phyloP scores from a whole-genome alignment of 2,329 filamentous ascomycete species.

The Botrytis porri region DNA sequence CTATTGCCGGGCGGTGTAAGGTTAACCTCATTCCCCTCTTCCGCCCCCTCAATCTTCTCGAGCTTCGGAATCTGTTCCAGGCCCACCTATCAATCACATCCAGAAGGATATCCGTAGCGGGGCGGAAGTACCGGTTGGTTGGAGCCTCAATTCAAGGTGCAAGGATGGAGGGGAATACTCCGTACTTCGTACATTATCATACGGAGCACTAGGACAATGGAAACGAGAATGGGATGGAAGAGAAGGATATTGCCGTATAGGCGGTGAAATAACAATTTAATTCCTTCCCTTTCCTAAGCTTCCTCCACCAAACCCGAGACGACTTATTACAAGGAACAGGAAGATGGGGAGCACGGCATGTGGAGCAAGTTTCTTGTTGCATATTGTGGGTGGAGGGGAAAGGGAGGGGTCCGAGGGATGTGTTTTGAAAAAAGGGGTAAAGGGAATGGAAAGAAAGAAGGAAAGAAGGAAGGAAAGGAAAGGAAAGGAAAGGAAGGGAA shows the following conservation, averaged over 20 bases:
- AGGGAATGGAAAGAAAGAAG: no score
- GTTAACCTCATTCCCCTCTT: background rate
- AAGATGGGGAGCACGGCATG: background rate
- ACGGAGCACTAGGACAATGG: no score
- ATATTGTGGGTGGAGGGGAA: background rate
- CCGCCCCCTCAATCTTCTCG: background rate
- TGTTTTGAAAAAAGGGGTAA: background rate
- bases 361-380: background rate
- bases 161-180: background rate
- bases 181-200: no score
- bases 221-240: background rate
- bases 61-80: background rate
- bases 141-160: background rate
- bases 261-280: background rate
- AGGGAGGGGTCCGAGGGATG: background rate
- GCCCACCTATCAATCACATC: background rate
- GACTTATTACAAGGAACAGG: background rate
- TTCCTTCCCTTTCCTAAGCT: background rate
- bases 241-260: background rate
- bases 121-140: background rate
- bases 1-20: constrained; percentile 3
- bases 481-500: fast-evolving
- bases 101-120: background rate
- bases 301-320: no score
- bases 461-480: background rate